Conservation (phyloP, 345 rosid genomes). For the Geranium brycei region DNA sequence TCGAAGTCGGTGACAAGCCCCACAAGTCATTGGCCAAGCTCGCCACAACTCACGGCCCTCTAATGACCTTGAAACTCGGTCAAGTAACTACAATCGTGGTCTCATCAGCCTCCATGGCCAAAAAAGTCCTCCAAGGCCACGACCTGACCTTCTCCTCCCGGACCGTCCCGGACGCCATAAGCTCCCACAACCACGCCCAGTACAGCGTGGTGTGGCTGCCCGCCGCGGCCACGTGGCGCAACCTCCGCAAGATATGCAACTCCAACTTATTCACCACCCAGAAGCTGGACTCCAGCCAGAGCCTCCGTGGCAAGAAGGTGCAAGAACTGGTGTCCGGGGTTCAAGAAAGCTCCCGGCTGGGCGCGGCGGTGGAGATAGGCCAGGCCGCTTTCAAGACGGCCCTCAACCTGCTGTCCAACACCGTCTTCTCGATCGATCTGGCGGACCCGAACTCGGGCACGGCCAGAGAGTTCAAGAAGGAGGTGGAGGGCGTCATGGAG, state of each 20-base stretch:
- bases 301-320: constrained; percentile 11
- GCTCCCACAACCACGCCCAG: constrained; percentile 6
- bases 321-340: constrained; percentile 14
- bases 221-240: constrained; percentile 11
- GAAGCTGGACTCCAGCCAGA: constrained; percentile 19
- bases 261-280: constrained; percentile 12
- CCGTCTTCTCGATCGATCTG: constrained; percentile 21
- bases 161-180: constrained; percentile 2
- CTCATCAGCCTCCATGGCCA: constrained; percentile 20
- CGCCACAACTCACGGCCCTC: constrained; percentile 23
- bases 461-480: constrained; percentile 13
- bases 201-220: constrained; percentile 9
- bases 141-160: constrained; percentile 16
- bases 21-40: constrained; percentile 26
- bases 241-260: constrained; percentile 20
- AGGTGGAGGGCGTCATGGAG: constrained; percentile 9
- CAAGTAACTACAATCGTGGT: constrained; percentile 17
- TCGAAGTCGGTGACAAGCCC: constrained; percentile 17
- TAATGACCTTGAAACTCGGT: constrained; percentile 28
- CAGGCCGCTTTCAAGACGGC: constrained; percentile 18
- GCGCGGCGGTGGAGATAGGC: constrained; percentile 17
- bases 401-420: constrained; percentile 13
- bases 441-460: constrained; percentile 7
- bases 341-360: constrained; percentile 8
- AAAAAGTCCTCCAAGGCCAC: constrained; percentile 20